These are phyloP conservation scores for Gossypium davidsonii DNA, from an alignment of 441 rosid species.

Conservation along the genomic window DNA sequence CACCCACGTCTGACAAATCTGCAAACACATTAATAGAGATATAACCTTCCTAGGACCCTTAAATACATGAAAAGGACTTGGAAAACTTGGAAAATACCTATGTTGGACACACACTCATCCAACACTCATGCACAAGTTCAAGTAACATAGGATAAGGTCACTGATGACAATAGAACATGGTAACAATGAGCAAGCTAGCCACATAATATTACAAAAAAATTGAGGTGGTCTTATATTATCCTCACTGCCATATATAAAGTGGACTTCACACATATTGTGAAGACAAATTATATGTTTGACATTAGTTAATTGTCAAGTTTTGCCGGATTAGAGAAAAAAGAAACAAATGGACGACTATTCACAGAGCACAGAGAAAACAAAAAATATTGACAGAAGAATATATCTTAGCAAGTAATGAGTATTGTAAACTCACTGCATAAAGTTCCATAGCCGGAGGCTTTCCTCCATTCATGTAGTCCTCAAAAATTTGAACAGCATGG, in stretches of 20 bases:
- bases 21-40: not conserved
- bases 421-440: constrained; percentile 48
- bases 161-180: not conserved
- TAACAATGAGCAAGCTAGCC: not conserved
- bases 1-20: not conserved
- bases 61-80: not conserved
- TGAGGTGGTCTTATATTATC: not conserved
- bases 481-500: constrained; percentile 53
- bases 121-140: not conserved
- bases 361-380: not conserved
- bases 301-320: not conserved
- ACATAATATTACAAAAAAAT: not conserved
- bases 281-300: not conserved
- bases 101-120: not conserved
- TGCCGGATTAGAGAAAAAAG: not conserved
- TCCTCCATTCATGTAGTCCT: constrained; percentile 50
- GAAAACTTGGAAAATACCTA: not conserved
- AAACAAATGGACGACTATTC: not conserved
- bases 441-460: constrained; percentile 46
- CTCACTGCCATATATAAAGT: not conserved
- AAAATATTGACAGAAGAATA: not conserved
- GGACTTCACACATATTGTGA: not conserved
- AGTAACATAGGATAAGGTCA: not conserved
- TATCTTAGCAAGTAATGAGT: not conserved
- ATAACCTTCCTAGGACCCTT: not conserved